Evolutionary conservation across 306 rosid genomes (phyloP), one percentile per base, ranked within the genome.

Genomic region (Begonia fuchsioides): DNA sequence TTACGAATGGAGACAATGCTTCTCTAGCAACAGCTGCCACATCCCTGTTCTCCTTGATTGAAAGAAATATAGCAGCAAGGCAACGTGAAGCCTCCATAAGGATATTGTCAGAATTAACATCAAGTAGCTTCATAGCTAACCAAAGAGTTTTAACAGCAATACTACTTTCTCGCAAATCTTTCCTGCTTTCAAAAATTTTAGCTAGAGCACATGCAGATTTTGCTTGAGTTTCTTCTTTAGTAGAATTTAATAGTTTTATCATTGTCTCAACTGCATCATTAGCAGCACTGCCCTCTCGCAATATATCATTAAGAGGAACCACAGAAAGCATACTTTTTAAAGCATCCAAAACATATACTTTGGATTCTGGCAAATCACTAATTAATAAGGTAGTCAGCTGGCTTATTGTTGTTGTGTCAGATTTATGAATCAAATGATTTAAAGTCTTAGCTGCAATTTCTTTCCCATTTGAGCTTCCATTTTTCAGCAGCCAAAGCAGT

Each of bases 391-490:
- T 93, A 62, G 97, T 83, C 49, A 88, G 93, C 71, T 88, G 97
- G 65, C 97, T 81, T 57, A 88, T 88, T 39, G 97, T 81, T 7
- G 97, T 75, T 12, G 97, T 88, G 63, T 88, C 97, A 53, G 97
- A 88, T 75, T 84, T 88, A 63, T 84, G 97, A 68, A 88, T 88
- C 58, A 88, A 75, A 64, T 88, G 95, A 68, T 84, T 79, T 67
- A 88, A 69, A 43, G 97, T 88, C 72, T 84, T 88, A 14, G 97
- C 97, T 45, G 97, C 97, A 68, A 88, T 88, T 80, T 88, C 90
- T 77, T 88, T 88, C 59, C 97, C 97, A 19, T 88, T 88, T 35
- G 95, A 54, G 63, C 95, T 88, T 70, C 97, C 97, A 55, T 88
- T 88, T 82, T 88, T 88, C 63, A 88, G 71, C 60, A 88, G 74